These are phyloP conservation scores for Thermomyces lanuginosus DNA, from an alignment of 2,329 filamentous ascomycete species.

Conservation along the genomic window DNA sequence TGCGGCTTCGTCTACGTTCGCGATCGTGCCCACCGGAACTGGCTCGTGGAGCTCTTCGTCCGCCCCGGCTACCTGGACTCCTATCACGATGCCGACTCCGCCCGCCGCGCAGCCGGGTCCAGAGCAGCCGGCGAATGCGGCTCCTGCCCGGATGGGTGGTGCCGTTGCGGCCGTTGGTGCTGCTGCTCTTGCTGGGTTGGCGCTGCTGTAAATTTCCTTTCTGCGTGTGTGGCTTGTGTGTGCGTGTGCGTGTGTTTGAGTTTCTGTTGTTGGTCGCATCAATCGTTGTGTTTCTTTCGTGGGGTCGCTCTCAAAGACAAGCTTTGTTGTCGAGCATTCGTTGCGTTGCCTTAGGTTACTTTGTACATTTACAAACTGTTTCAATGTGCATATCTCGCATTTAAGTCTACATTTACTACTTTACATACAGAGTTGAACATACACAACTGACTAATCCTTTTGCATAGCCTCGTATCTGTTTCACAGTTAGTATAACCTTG, in stretches of 20 bases:
- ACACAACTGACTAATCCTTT: slow-evolving; percentile 10
- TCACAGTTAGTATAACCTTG: not conserved
- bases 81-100: slow-evolving; percentile 8
- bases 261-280: not conserved
- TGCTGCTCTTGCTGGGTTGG: slow-evolving; percentile 16
- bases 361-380: not conserved
- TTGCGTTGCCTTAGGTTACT: slow-evolving; percentile 1
- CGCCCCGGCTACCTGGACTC: slow-evolving; percentile 4
- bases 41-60: no score
- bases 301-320: not conserved
- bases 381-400: not conserved
- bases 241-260: not conserved
- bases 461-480: slow-evolving; percentile 25
- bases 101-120: slow-evolving; percentile 4
- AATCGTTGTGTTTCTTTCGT: not conserved
- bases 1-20: slow-evolving; percentile 4
- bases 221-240: slow-evolving; percentile 1
- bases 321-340: slow-evolving; percentile 1
- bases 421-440: not conserved
- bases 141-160: slow-evolving; percentile 7
- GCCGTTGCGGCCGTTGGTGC: slow-evolving; percentile 16
- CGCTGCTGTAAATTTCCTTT: slow-evolving; percentile 15
- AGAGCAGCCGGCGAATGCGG: slow-evolving; percentile 2
- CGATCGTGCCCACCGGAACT: slow-evolving; percentile 6
- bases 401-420: not conserved